Base-by-base conservation (phyloP, 805 yeast species). In the Lachancea nothofagi region DNA sequence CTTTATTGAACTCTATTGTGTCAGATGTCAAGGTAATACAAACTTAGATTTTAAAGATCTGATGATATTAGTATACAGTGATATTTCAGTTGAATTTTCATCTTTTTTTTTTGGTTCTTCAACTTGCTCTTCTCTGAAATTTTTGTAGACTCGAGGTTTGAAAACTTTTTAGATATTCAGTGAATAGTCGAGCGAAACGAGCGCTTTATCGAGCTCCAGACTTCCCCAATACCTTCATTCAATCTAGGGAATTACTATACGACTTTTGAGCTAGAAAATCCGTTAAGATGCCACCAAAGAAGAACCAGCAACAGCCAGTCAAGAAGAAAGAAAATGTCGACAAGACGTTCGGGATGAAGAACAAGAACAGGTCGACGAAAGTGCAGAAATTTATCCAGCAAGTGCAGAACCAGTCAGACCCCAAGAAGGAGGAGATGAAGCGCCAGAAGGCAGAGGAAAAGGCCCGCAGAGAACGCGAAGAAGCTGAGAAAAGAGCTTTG, bases 321-420 rank as follows among this genome's bases (percentile, higher is more conserved):
- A 78, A 75, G 49, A 76, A 76, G 57, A 77, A 78, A 55, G 83
- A 83, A 66, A 77, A 75, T 41, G 80, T 80, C 46, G 97, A 93
- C 65, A 89, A 86, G 67, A 86, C 97, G 2, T 93, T 93, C 60
- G 98, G 98, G 43, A 70, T 93, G 72, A 93, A 89, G 59, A 93
- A 93, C 63, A 93, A 93, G 63, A 90, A 93, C 67, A 86, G 88
- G 60, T 88, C 97, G 30, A 76, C 90, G 55, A 93, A 82, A 54
- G 97, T 90, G 27, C 96, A 88, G 61, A 72, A 69, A 46, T 78
- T 49, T 52, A 80, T 84, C 31, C 70, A 71, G 44, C 90, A 83
- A 57, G 82, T 83, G 18, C 86, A 83, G 57, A 67, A 78, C 55
- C 70, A 72, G 29, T 71, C 66, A 36, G 75, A 68, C 67, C 77